These are phyloP conservation scores for Pleurotus tuber-regium DNA, from an alignment of 768 basidiomycete species.

Conservation along the genomic window DNA sequence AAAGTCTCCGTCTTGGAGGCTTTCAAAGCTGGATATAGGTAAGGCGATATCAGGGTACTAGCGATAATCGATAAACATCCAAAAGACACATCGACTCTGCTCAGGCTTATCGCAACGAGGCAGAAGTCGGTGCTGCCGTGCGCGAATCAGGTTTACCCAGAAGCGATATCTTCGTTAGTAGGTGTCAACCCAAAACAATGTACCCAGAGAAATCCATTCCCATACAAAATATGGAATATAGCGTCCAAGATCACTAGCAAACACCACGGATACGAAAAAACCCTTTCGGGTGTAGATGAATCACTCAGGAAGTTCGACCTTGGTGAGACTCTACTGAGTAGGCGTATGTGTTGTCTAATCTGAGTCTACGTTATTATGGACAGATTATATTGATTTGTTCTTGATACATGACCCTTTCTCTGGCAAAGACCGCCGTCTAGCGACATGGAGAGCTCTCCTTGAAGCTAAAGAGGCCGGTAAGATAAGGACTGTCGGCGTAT, in stretches of 20 bases:
- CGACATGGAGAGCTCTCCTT: slow-evolving; percentile 67
- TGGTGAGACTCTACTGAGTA: slow-evolving; percentile 36
- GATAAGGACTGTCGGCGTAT: slow-evolving; percentile 73
- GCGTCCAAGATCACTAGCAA: slow-evolving; percentile 64
- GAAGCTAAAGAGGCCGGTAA: slow-evolving; percentile 64
- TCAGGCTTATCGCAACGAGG: slow-evolving; percentile 66
- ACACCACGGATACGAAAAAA: slow-evolving; percentile 61
- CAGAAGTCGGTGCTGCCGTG: slow-evolving; percentile 56
- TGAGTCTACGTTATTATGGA: neutral
- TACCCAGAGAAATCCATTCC: no score
- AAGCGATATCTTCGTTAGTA: slow-evolving; percentile 72
- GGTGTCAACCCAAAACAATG: no score
- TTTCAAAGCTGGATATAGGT: slow-evolving; percentile 66
- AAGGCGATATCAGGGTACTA: no score
- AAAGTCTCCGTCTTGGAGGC: slow-evolving; percentile 57
- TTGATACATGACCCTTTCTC: slow-evolving; percentile 74
- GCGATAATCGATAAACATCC: neutral
- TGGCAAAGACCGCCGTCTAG: slow-evolving; percentile 63
- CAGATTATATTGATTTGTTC: slow-evolving; percentile 68
- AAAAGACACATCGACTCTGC: slow-evolving; percentile 73
- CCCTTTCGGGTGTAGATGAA: slow-evolving; percentile 54
- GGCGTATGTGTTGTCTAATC: neutral
- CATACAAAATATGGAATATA: slow-evolving; percentile 28
- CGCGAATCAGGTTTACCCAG: slow-evolving; percentile 53
- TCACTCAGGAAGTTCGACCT: slow-evolving; percentile 60